Evolutionary conservation across 805 yeast genomes (phyloP).

Genomic region (Lachancea dasiensis): DNA sequence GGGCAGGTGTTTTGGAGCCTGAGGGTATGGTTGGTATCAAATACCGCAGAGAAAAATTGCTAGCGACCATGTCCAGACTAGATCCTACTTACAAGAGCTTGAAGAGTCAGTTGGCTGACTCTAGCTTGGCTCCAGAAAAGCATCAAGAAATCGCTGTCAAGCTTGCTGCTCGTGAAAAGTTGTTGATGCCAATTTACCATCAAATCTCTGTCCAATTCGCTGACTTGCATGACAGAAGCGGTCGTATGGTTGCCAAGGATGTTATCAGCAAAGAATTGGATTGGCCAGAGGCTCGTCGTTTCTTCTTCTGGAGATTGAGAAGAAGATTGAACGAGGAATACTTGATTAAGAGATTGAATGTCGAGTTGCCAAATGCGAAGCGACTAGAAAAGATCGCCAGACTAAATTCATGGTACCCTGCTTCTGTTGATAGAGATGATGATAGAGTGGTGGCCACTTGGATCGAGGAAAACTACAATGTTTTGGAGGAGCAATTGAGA

Average conservation of each 20-base stretch:
- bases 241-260: constrained; percentile 95
- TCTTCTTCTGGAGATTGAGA: constrained; percentile 98
- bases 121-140: constrained; percentile 55
- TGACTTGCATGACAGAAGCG: constrained; percentile 95
- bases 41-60: constrained; percentile 87
- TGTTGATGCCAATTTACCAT: constrained; percentile 77
- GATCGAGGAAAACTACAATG: constrained; percentile 73
- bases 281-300: constrained; percentile 86
- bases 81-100: constrained; percentile 69
- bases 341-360: constrained; percentile 66
- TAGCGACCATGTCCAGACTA: constrained; percentile 86
- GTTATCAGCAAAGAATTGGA: constrained; percentile 78
- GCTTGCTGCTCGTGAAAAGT: constrained; percentile 71
- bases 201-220: constrained; percentile 96
- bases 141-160: constrained; percentile 57
- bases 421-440: constrained; percentile 57
- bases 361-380: constrained; percentile 50
- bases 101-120: constrained; percentile 52
- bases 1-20: constrained; percentile 98
- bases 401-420: constrained; percentile 80
- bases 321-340: constrained; percentile 93
- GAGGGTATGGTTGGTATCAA: constrained; percentile 99
- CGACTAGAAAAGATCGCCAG: constrained; percentile 82
- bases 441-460: constrained; percentile 77
- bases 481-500: constrained; percentile 54